Base-by-base conservation (phyloP, 2,329 filamentous ascomycete genomes). In the Lecanoromycetidae sp. region DNA sequence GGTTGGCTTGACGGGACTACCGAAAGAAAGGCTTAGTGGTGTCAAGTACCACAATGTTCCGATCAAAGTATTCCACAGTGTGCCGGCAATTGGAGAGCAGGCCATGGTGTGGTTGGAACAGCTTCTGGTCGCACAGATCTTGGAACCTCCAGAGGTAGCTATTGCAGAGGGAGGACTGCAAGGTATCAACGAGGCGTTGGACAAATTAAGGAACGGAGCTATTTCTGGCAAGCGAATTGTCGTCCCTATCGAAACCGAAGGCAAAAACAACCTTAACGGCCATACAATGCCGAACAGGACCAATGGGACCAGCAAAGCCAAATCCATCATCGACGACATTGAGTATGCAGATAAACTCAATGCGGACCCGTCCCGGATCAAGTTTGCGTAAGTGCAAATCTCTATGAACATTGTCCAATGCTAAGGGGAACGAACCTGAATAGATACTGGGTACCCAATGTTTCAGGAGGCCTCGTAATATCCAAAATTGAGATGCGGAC, bases 11-110 rank as follows among this genome's bases (percentile, higher is more conserved):
- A 77, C 77, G 0, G 82, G 82, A 0, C 54, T 85, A 3, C 83
- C 83, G 0, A 84, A 84, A 57, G 65, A 64, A 3, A 61, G 63
- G 1, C 61, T 62, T 0, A 44, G 62, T 0, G 70, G 70, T 0
- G 66, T 78, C 0, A 59, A 67, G 5, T 72, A 78, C 48, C 82
- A 86, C 57, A 76, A 70, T 0, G 79, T 87, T 0, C 83, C 83
- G 0, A 84, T 88, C 52, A 87, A 87, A 61, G 57, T 85, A 3
- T 87, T 85, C 57, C 84, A 88, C 57, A 77, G 82, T 49, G 71
- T 79, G 0, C 73, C 77, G 0, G 68, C 69, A 1, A 67, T 87
- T 0, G 84, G 84, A 0, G 73, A 79, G 52, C 69, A 69, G 0
- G 59, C 86, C 45, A 77, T 77, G 10, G 59, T 66, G 1, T 87